These are phyloP conservation scores for Boletus rubescentipes DNA, from an alignment of 768 basidiomycete genomes.

Conservation along the genomic window DNA sequence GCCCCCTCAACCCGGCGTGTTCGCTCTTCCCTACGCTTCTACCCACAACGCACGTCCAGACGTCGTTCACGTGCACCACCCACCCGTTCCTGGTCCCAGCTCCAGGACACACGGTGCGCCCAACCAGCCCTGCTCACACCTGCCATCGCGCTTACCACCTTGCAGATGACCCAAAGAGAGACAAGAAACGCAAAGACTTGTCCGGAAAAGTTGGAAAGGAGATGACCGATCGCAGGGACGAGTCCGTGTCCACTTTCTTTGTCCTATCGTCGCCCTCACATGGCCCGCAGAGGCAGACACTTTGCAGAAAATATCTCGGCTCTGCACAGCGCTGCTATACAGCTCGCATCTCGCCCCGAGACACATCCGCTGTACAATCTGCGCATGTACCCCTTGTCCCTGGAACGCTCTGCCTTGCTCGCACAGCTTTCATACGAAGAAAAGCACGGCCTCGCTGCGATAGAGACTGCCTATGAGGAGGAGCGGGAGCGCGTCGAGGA, in stretches of 20 bases:
- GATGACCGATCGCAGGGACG: constrained; percentile 70
- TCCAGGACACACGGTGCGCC: constrained; percentile 42
- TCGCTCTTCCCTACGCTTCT: constrained; percentile 57
- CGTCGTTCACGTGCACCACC: constrained; percentile 39
- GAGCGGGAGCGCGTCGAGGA: constrained; percentile 80
- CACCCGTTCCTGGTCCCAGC: constrained; percentile 42
- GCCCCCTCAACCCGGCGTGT: constrained; percentile 72
- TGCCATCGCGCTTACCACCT: constrained; percentile 32
- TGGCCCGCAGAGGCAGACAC: constrained; percentile 50
- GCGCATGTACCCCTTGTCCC: constrained; percentile 67
- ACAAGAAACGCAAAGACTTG: constrained; percentile 67
- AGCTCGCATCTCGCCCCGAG: constrained; percentile 70
- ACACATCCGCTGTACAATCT: constrained; percentile 63
- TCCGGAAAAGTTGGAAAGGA: constrained; percentile 73
- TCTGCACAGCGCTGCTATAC: constrained; percentile 56
- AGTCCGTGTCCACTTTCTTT: constrained; percentile 45
- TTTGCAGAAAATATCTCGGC: constrained; percentile 61
- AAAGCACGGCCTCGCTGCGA: constrained; percentile 62
- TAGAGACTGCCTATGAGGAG: constrained; percentile 71
- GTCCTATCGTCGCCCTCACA: constrained; percentile 12
- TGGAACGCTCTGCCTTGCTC: constrained; percentile 76
- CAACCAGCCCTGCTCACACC: neutral
- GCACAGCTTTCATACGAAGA: constrained; percentile 67
- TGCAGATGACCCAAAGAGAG: constrained; percentile 53
- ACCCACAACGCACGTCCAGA: constrained; percentile 43